Percentiles rank a stretch among this genome's conserved stretches.
Evolutionary conservation across 345 rosid species (phyloP).

Genomic region (Arabidopsis arenosa): DNA sequence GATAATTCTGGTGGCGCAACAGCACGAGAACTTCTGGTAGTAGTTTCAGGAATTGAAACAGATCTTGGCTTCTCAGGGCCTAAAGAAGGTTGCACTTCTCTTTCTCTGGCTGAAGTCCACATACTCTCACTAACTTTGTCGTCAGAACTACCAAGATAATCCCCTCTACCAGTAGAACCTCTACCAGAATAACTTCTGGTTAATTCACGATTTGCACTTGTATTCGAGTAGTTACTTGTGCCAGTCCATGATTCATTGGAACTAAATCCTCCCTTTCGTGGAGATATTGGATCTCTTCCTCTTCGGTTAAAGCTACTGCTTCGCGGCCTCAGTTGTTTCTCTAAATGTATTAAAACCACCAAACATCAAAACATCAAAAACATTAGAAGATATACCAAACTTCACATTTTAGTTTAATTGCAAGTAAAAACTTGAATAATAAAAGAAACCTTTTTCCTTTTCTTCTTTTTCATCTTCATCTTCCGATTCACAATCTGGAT

Average conservation of each 20-base stretch:
- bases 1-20: constrained; percentile 52
- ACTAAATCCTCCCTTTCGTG: constrained; percentile 64
- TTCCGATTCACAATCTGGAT: constrained; percentile 91
- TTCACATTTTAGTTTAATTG: background rate
- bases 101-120: constrained; percentile 66
- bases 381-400: constrained; percentile 23
- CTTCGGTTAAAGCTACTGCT: constrained; percentile 72
- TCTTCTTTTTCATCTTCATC: constrained; percentile 73
- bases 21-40: constrained; percentile 49
- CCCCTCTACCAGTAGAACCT: constrained; percentile 61
- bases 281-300: constrained; percentile 81
- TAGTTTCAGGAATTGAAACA: constrained; percentile 52
- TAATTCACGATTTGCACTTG: constrained; percentile 61
- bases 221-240: constrained; percentile 56
- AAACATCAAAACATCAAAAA: constrained; percentile 40
- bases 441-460: constrained; percentile 70
- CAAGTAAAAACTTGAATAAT: constrained; percentile 1
- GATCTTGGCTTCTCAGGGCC: constrained; percentile 66
- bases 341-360: constrained; percentile 53
- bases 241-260: constrained; percentile 73
- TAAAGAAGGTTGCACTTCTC: constrained; percentile 56
- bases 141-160: constrained; percentile 59
- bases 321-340: constrained; percentile 58
- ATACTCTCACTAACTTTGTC: constrained; percentile 58
- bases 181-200: constrained; percentile 69